These are phyloP conservation scores for Panaeolus cyanescens DNA, from an alignment of 768 basidiomycete genomes.

Conservation along the genomic window DNA sequence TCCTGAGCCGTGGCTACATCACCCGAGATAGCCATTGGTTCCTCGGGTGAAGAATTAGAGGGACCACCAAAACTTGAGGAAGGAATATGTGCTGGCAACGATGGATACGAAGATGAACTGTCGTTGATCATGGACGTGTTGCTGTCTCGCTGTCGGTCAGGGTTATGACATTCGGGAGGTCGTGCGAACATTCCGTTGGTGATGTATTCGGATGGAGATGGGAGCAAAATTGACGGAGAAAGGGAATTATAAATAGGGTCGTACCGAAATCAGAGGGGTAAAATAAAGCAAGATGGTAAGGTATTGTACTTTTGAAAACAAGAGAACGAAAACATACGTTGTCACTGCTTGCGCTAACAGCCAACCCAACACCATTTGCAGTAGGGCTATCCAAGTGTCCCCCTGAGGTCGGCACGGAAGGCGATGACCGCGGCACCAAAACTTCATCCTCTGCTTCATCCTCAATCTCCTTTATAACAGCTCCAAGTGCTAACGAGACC, in stretches of 20 bases:
- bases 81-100: conserved; percentile 30
- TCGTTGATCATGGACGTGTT: conserved; percentile 26
- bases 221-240: conserved; percentile 2
- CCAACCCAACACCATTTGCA: conserved; percentile 26
- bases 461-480: conserved; percentile 78
- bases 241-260: conserved; percentile 4
- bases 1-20: conserved; percentile 55
- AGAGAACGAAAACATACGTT: background rate
- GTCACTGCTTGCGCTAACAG: background rate
- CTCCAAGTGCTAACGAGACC: conserved; percentile 74
- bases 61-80: background rate
- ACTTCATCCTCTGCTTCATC: conserved; percentile 78
- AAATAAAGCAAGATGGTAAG: background rate
- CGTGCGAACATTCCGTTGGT: conserved; percentile 2
- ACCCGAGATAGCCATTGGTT: conserved; percentile 63
- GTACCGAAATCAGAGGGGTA: background rate
- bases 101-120: conserved; percentile 46
- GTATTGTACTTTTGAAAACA: background rate
- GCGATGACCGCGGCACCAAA: conserved; percentile 58
- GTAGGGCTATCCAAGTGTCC: conserved; percentile 32
- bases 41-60: background rate
- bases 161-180: conserved; percentile 13
- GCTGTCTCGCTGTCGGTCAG: conserved; percentile 33
- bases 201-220: conserved; percentile 2
- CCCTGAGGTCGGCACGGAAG: conserved; percentile 46